Evolutionary conservation across 352 stramenopile species (phyloP).

Genomic region (Lagenidium giganteum): DNA sequence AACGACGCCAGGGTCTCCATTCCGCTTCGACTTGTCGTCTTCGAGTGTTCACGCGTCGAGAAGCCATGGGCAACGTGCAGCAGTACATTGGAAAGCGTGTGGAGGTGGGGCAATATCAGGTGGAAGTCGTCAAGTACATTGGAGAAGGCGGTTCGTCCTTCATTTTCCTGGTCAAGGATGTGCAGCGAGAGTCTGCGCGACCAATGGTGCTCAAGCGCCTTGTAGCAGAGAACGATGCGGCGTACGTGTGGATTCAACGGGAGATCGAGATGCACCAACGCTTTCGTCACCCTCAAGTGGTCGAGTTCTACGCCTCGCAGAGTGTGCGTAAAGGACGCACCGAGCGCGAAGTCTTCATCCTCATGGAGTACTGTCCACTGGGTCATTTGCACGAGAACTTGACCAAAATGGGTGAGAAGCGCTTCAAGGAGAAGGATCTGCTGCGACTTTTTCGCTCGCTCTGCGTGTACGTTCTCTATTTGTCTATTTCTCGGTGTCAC

Average conservation of each 20-base stretch:
- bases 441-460: constrained; percentile 55
- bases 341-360: constrained; percentile 89
- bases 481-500: background rate
- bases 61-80: constrained; percentile 68
- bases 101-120: constrained; percentile 51
- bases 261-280: constrained; percentile 75
- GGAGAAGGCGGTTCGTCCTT: constrained; percentile 76
- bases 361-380: constrained; percentile 96
- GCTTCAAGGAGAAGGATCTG: constrained; percentile 58
- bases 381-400: constrained; percentile 94
- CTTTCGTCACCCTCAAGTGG: constrained; percentile 58
- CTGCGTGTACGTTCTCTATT: constrained; percentile 46
- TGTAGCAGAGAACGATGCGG: constrained; percentile 62
- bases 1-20: constrained; percentile 12
- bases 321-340: constrained; percentile 22
- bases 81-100: constrained; percentile 69
- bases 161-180: constrained; percentile 79
- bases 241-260: constrained; percentile 49
- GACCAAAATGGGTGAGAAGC: constrained; percentile 75
- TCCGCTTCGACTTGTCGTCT: background rate
- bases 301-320: constrained; percentile 62
- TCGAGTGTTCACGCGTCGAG: background rate
- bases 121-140: constrained; percentile 71
- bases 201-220: constrained; percentile 73
- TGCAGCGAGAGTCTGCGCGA: constrained; percentile 19